These are phyloP conservation scores for Penicillium argentinense DNA, from an alignment of 495 filamentous ascomycete genomes.

Conservation along the genomic window DNA sequence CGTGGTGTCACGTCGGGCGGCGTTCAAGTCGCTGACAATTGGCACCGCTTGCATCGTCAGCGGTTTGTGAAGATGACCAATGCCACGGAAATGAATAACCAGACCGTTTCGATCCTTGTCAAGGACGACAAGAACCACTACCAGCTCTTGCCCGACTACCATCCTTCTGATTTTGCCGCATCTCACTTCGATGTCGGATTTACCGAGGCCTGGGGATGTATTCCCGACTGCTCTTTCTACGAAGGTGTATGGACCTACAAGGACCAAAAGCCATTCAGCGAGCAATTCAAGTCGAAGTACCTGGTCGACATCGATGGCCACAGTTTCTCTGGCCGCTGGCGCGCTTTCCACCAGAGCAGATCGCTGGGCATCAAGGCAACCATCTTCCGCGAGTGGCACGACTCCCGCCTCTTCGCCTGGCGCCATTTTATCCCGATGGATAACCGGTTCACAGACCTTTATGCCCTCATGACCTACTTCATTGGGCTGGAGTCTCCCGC, in stretches of 20 bases:
- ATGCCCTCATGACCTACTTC: constrained; percentile 78
- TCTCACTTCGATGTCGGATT: constrained; percentile 46
- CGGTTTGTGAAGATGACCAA: constrained; percentile 56
- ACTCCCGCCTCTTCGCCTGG: constrained; percentile 67
- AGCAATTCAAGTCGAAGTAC: constrained; percentile 62
- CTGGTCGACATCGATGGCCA: constrained; percentile 73
- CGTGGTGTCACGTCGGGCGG: constrained; percentile 51
- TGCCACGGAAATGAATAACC: constrained; percentile 50
- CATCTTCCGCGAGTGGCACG: constrained; percentile 76
- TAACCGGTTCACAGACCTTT: constrained; percentile 73
- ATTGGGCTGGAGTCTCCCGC: constrained; percentile 47
- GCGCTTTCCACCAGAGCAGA: constrained; percentile 63
- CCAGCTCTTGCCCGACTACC: constrained; percentile 28
- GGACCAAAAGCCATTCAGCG: constrained; percentile 26
- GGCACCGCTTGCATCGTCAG: constrained; percentile 47
- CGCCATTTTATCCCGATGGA: constrained; percentile 85
- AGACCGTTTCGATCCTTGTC: constrained; percentile 20
- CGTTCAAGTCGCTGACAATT: constrained; percentile 28
- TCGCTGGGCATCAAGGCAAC: constrained; percentile 70
- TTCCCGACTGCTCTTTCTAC: constrained; percentile 46
- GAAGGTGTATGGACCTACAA: constrained; percentile 29
- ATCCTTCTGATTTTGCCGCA: constrained; percentile 23
- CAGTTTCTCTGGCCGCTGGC: constrained; percentile 69
- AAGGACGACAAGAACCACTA: constrained; percentile 21
- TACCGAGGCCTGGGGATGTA: constrained; percentile 37